Conservation (phyloP, 1,139 yeast genomes). For the Blastobotrys elegans region DNA sequence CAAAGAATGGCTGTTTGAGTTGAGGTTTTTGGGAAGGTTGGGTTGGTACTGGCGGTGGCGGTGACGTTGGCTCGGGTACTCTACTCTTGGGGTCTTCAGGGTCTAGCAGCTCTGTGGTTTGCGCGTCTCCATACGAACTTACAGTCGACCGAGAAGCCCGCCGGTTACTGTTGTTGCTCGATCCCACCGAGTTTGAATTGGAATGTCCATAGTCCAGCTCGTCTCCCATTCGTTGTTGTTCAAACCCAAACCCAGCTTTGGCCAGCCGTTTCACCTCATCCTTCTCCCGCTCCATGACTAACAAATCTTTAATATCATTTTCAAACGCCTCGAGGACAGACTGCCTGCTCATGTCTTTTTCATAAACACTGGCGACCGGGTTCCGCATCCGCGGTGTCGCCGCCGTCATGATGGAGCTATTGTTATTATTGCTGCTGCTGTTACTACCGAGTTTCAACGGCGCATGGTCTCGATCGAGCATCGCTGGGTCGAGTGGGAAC, state of each 20-base stretch:
- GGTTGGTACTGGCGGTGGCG: conserved; percentile 3
- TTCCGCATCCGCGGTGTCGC: conserved; percentile 3
- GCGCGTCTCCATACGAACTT: conserved; percentile 14
- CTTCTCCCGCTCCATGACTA: conserved; percentile 13
- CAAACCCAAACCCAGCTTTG: background rate
- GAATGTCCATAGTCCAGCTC: background rate
- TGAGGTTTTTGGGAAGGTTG: background rate
- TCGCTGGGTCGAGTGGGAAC: conserved; percentile 7
- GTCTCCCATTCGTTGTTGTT: background rate
- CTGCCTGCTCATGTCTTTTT: conserved; percentile 10
- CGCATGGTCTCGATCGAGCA: conserved; percentile 1
- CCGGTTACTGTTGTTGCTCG: background rate
- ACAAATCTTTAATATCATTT: conserved; percentile 20
- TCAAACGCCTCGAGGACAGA: conserved; percentile 22
- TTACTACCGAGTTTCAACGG: conserved; percentile 1
- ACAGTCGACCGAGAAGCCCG: conserved; percentile 14
- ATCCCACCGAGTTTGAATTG: background rate
- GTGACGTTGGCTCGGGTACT: conserved; percentile 5
- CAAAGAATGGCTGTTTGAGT: background rate
- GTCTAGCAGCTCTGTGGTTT: conserved; percentile 11
- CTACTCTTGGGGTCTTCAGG: conserved; percentile 13
- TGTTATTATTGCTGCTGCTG: background rate
- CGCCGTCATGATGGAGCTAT: background rate
- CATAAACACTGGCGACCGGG: background rate
- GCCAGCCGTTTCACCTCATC: background rate